Evolutionary conservation across 1,139 yeast genomes (phyloP), one percentile per base, ranked within the genome.

Genomic region (Taiozyma sp.): DNA sequence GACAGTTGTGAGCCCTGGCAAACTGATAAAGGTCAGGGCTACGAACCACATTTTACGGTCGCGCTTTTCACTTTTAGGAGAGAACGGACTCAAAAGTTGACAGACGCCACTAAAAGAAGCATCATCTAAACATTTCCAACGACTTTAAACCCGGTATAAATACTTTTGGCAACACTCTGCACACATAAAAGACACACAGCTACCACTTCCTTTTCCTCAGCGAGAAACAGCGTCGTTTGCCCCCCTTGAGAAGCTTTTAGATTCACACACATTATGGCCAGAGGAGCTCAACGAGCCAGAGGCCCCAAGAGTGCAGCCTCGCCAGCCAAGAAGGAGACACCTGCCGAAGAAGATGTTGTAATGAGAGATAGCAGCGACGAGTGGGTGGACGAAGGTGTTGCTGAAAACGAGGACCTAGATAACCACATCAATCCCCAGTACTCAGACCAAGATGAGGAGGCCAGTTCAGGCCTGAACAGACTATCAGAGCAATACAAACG

Each of bases 301-400:
- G 35, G 19, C 35, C 16, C 8, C 16, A 37, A 37, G 41, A 37
- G 7, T 6, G 13, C 24, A 4, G 24, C 24, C 24, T 37, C 41
- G 14, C 22, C 24, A 9, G 14, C 24, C 24, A 37, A 37, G 24
- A 37, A 37, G 24, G 41, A 16, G 24, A 4, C 24, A 6, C 11
- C 22, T 16, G 14, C 41, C 4, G 41, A 37, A 13, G 39, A 39
- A 9, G 51, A 46, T 11, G 50, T 42, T 9, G 26, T 30, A 3
- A 51, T 49, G 43, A 21, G 19, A 10, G 50, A 41, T 1, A 28
- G 30, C 32, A 45, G 41, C 57, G 60, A 42, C 47, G 50, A 53
- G n/a, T 62, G 57, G 49, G 60, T 55, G 14, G 62, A 62, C 41
- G 64, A 61, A 7, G 67, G 62, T 19, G 63, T 59, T 13, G 62